Percentiles rank a stretch among this genome's conserved stretches.
Evolutionary conservation across 495 filamentous ascomycete genomes (phyloP).

Genomic region (Trichoderma asperelloides): DNA sequence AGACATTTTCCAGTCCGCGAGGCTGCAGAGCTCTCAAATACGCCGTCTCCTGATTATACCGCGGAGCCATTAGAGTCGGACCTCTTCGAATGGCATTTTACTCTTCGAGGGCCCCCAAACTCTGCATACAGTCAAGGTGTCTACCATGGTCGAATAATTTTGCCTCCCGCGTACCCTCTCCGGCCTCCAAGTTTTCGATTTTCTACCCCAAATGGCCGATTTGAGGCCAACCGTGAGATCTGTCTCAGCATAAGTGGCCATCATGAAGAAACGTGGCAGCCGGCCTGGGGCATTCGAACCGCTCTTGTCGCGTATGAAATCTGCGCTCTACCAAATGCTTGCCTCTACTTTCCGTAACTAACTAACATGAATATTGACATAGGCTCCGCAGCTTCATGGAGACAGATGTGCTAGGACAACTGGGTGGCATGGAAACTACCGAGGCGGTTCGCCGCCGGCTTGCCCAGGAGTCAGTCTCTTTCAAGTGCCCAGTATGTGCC

Average conservation of each 20-base stretch:
- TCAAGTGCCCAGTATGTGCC: slow-evolving; percentile 57
- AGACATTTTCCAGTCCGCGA: slow-evolving; percentile 56
- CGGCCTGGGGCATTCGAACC: slow-evolving; percentile 88
- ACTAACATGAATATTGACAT: neutral
- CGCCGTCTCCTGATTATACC: slow-evolving; percentile 72
- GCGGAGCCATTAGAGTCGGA: slow-evolving; percentile 75
- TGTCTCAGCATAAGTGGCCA: slow-evolving; percentile 88
- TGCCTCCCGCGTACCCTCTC: slow-evolving; percentile 81
- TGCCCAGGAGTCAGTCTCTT: slow-evolving; percentile 52
- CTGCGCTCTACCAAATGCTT: neutral
- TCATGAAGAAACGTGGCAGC: slow-evolving; percentile 98
- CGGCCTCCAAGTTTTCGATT: slow-evolving; percentile 91
- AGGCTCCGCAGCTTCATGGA: slow-evolving; percentile 62
- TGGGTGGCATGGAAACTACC: slow-evolving; percentile 75
- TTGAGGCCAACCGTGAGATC: slow-evolving; percentile 95
- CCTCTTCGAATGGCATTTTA: slow-evolving; percentile 99
- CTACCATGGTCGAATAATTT: slow-evolving; percentile 92
- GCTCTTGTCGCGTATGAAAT: slow-evolving; percentile 49
- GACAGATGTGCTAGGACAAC: slow-evolving; percentile 63
- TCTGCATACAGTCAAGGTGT: slow-evolving; percentile 70
- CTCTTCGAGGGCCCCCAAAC: slow-evolving; percentile 76
- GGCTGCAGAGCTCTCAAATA: slow-evolving; percentile 69
- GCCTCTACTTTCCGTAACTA: neutral
- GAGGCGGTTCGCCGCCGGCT: slow-evolving; percentile 53
- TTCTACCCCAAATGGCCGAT: slow-evolving; percentile 81